Conservation (phyloP, 305 asterid species). For the Solanum hybrid region DNA sequence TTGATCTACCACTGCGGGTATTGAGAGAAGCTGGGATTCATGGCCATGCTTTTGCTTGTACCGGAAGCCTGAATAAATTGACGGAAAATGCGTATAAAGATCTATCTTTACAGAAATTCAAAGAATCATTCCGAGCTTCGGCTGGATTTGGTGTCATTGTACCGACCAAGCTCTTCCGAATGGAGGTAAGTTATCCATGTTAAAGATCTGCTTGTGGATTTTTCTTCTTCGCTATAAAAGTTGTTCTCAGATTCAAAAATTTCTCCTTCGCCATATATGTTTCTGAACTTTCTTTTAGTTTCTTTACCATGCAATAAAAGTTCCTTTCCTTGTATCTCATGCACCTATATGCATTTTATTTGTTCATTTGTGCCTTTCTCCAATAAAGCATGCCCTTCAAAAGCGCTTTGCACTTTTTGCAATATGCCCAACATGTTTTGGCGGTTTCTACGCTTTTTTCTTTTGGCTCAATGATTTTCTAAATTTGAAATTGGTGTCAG, state of each 20-base stretch:
- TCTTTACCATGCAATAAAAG: not conserved
- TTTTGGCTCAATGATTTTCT: not conserved
- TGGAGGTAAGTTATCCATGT: conserved; percentile 62
- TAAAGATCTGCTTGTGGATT: not conserved
- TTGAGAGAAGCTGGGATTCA: conserved; percentile 84
- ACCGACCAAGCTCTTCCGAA: conserved; percentile 78
- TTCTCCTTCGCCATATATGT: not conserved
- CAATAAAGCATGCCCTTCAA: not conserved
- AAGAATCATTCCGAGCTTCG: conserved; percentile 69
- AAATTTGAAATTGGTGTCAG: not conserved
- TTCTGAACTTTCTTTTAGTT: not conserved
- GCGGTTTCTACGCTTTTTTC: not conserved
- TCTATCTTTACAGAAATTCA: conserved; percentile 45
- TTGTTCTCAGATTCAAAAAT: not conserved
- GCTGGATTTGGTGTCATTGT: conserved; percentile 71
- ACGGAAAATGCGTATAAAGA: conserved; percentile 51
- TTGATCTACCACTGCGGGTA: conserved; percentile 79
- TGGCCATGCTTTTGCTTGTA: conserved; percentile 77
- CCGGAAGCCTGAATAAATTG: conserved; percentile 77
- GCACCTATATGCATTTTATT: not conserved
- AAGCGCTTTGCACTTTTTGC: not conserved
- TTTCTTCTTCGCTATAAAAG: not conserved
- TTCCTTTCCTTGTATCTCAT: not conserved
- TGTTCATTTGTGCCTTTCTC: not conserved
- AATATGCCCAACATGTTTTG: not conserved